Conservation (phyloP, 2,329 filamentous ascomycete species). For the Colletotrichum truncatum region DNA sequence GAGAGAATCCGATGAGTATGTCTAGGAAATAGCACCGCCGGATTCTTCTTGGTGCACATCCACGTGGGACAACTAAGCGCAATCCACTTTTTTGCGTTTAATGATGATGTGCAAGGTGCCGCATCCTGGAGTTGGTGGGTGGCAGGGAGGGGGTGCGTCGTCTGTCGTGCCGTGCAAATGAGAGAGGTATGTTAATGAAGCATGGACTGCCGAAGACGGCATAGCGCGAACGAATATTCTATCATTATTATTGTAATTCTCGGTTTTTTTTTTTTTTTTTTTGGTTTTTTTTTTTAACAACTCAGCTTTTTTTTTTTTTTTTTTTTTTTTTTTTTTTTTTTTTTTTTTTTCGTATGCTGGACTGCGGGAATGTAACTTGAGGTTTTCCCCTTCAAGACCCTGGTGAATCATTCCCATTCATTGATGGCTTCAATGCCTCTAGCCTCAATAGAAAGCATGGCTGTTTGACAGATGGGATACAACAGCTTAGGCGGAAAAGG, state of each 20-base stretch:
- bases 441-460: background rate
- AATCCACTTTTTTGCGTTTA: conserved; percentile 30
- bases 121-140: conserved; percentile 11
- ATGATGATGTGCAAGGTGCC: conserved; percentile 31
- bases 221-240: background rate
- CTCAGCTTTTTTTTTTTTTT: too few species aligned
- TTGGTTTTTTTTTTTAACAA: too few species aligned
- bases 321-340: too few species aligned
- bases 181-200: conserved; percentile 8
- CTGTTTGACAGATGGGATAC: background rate
- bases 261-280: too few species aligned
- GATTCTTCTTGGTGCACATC: conserved; percentile 17
- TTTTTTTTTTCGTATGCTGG: too few species aligned
- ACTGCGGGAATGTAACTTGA: too few species aligned
- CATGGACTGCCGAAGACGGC: background rate
- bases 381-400: too few species aligned
- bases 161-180: background rate
- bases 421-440: too few species aligned
- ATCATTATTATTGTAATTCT: too few species aligned
- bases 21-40: conserved; percentile 6
- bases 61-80: conserved; percentile 21
- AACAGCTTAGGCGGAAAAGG: background rate
- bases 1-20: background rate
- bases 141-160: background rate
- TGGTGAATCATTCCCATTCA: too few species aligned